Conservation (phyloP, 2,329 filamentous ascomycete genomes). For the Neonectria ditissima region DNA sequence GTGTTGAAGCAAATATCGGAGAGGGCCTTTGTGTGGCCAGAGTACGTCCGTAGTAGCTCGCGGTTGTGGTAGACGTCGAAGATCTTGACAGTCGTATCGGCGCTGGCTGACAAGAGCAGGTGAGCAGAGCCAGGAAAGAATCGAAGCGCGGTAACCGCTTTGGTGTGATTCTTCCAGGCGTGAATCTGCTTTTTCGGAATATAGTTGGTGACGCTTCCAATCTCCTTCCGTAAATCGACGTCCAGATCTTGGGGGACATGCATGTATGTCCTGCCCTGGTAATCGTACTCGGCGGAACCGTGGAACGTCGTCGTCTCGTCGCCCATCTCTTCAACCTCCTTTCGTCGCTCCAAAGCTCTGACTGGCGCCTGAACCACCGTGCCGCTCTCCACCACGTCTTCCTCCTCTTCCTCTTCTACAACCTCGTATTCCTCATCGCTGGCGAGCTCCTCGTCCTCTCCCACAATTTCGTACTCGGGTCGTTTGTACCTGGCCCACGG, state of each 20-base stretch:
- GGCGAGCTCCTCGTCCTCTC: constrained; percentile 78
- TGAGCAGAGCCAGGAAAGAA: constrained; percentile 93
- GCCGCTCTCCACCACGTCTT: constrained; percentile 74
- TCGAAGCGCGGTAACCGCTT: constrained; percentile 87
- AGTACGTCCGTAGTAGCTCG: constrained; percentile 90
- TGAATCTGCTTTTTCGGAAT: constrained; percentile 95
- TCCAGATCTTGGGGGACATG: constrained; percentile 93
- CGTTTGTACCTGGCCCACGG: constrained; percentile 91
- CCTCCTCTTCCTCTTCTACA: constrained; percentile 81
- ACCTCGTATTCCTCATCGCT: constrained; percentile 84
- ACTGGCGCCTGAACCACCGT: constrained; percentile 69
- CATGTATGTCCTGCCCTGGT: constrained; percentile 97
- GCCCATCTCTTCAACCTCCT: constrained; percentile 69
- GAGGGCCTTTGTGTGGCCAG: constrained; percentile 88
- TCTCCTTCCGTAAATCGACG: constrained; percentile 84
- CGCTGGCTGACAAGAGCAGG: constrained; percentile 87
- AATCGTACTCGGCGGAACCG: constrained; percentile 85
- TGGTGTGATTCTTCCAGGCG: constrained; percentile 86
- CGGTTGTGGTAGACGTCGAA: constrained; percentile 94
- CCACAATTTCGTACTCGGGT: constrained; percentile 79
- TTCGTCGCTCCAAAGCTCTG: constrained; percentile 65
- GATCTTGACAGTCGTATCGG: constrained; percentile 90
- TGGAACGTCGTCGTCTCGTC: constrained; percentile 90
- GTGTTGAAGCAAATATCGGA: constrained; percentile 91
- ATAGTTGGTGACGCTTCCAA: constrained; percentile 85